These are phyloP conservation scores for Naegleria fowleri DNA, from an alignment of 208 protist species.

Conservation along the genomic window DNA sequence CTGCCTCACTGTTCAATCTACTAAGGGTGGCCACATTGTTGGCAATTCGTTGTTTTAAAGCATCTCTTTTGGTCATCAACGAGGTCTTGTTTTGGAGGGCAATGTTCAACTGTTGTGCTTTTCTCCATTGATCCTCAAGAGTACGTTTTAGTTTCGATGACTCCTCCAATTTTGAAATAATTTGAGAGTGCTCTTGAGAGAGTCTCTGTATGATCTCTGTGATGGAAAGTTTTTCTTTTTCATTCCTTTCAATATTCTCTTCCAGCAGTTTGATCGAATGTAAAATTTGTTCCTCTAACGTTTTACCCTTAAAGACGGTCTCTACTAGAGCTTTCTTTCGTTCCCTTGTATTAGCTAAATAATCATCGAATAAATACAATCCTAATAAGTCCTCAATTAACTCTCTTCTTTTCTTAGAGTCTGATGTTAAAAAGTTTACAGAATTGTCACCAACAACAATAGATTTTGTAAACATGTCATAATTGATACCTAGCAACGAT, in stretches of 20 bases:
- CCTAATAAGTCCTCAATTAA: slow-evolving; percentile 16
- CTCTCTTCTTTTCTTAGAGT: background rate
- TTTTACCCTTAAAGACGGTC: background rate
- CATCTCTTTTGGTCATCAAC: background rate
- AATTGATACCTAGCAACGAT: slow-evolving; percentile 6
- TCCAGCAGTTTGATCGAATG: background rate
- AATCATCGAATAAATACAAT: background rate
- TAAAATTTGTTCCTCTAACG: background rate
- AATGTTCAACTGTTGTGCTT: background rate
- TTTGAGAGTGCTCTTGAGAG: no score
- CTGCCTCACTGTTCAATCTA: background rate
- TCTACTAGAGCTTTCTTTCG: background rate
- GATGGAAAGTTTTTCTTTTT: background rate
- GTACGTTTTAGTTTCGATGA: background rate
- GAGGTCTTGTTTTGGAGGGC: background rate
- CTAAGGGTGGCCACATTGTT: background rate
- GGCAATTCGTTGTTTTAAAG: background rate
- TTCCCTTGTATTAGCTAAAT: background rate
- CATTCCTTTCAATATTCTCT: background rate
- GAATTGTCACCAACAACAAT: slow-evolving; percentile 22
- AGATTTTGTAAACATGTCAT: slow-evolving; percentile 18
- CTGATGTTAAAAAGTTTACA: background rate
- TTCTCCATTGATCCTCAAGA: background rate
- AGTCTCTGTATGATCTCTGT: background rate
- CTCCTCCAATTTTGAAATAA: no score